A percentile compares a stretch with the other conserved stretches of the same genome.
Evolutionary conservation across 306 rosid genomes (phyloP).

Genomic region (Clitoria ternatea): DNA sequence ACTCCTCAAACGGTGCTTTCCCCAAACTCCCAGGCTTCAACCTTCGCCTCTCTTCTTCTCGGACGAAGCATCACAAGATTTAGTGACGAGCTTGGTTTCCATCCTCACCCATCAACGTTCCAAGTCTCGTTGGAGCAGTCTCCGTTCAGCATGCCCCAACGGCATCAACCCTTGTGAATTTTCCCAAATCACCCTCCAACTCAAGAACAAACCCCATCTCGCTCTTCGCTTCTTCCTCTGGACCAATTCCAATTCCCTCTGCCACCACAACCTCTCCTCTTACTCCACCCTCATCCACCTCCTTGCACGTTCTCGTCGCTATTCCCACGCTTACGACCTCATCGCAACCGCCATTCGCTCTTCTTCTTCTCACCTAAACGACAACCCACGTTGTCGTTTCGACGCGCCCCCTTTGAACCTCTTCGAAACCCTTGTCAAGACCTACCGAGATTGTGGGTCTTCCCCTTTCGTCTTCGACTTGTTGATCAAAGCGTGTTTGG

Average conservation of each 20-base stretch:
- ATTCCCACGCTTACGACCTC: constrained; percentile 45
- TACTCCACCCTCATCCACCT: constrained; percentile 64
- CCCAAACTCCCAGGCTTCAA: background rate
- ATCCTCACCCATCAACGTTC: constrained; percentile 69
- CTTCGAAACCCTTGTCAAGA: constrained; percentile 53
- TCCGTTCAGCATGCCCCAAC: constrained; percentile 46
- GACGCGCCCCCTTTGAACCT: constrained; percentile 41
- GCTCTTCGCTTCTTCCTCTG: constrained; percentile 64
- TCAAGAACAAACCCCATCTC: constrained; percentile 71
- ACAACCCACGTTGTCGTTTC: background rate
- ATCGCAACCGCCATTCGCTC: constrained; percentile 45
- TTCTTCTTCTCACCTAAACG: background rate
- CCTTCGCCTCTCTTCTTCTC: background rate
- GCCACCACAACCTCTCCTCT: constrained; percentile 58
- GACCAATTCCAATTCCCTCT: constrained; percentile 52
- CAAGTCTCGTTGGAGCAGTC: constrained; percentile 68
- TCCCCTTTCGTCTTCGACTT: constrained; percentile 82
- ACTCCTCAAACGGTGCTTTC: constrained; percentile 18
- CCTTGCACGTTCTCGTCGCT: constrained; percentile 67
- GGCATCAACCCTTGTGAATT: constrained; percentile 51
- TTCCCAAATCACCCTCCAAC: constrained; percentile 51
- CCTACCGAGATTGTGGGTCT: constrained; percentile 58
- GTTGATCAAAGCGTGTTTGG: constrained; percentile 58
- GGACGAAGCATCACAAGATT: background rate
- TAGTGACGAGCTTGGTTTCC: constrained; percentile 38